Conservation (phyloP, 768 basidiomycete species). For the Boletellus emodensis region DNA sequence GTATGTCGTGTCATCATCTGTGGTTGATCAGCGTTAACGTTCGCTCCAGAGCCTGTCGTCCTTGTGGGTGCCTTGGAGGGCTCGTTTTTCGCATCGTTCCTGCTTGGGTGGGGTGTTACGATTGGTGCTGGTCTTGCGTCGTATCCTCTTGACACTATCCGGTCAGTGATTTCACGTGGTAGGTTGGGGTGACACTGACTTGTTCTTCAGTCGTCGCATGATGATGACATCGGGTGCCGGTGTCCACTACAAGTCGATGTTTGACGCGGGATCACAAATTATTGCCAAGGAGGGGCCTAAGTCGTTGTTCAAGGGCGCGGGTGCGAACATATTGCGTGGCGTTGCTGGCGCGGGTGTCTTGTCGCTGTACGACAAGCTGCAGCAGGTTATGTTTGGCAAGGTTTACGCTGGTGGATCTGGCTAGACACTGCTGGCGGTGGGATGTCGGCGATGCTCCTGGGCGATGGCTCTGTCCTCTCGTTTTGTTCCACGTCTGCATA, state of each 20-base stretch:
- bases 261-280: conserved; percentile 94
- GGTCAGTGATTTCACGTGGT: conserved; percentile 36
- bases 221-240: conserved; percentile 99
- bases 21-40: conserved; percentile 26
- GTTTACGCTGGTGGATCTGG: conserved; percentile 90
- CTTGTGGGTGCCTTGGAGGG: conserved; percentile 94
- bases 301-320: conserved; percentile 99
- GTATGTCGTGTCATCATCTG: conserved; percentile 45
- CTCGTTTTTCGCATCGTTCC: conserved; percentile 95
- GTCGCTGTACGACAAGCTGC: conserved; percentile 98
- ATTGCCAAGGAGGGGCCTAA: conserved; percentile 91
- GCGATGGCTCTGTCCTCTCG: conserved; percentile 30
- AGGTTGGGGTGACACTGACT: conserved; percentile 1
- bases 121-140: conserved; percentile 99
- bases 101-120: conserved; percentile 98
- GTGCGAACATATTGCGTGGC: conserved; percentile 95
- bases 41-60: conserved; percentile 80
- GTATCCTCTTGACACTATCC: conserved; percentile 89
- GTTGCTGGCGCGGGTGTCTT: conserved; percentile 99
- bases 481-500: conserved; percentile 20
- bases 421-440: conserved; percentile 8
- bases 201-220: conserved; percentile 89
- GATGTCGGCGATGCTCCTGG: conserved; percentile 14
- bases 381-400: conserved; percentile 95
- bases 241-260: conserved; percentile 99